A percentile compares a stretch with the other conserved stretches of the same genome.
Evolutionary conservation across 176 grass and related monocot species (phyloP).

Genomic region (Musa itinerans): DNA sequence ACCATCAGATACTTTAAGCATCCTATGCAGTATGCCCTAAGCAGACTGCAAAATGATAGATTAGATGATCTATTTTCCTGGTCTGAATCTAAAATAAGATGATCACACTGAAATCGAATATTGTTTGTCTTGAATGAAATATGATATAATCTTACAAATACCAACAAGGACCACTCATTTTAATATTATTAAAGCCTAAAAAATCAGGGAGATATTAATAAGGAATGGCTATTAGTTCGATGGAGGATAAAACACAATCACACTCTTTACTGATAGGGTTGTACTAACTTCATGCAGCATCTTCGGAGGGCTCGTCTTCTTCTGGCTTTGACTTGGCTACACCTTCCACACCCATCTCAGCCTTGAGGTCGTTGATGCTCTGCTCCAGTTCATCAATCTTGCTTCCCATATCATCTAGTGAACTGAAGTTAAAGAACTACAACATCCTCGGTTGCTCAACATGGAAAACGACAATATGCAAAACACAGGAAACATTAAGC

Average conservation of each 20-base stretch:
- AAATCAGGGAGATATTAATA: background rate
- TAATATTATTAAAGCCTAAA: background rate
- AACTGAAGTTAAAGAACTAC: conserved; percentile 40
- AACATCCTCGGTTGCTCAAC: background rate
- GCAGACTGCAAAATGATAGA: too few species aligned
- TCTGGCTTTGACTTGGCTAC: conserved; percentile 37
- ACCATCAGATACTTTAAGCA: too few species aligned
- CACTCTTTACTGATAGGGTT: background rate
- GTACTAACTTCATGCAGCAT: conserved; percentile 26
- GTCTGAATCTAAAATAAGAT: too few species aligned
- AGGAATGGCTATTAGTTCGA: background rate
- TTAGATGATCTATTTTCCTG: too few species aligned
- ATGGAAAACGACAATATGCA: background rate
- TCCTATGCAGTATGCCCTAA: too few species aligned
- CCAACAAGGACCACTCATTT: background rate
- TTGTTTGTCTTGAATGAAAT: background rate
- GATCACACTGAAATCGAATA: too few species aligned
- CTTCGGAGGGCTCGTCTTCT: conserved; percentile 36
- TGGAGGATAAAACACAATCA: conserved; percentile 7
- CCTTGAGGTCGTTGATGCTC: conserved; percentile 80
- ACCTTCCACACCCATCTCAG: conserved; percentile 56
- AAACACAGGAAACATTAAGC: background rate
- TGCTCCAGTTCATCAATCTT: conserved; percentile 92
- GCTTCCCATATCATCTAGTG: conserved; percentile 94
- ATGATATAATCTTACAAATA: background rate